Evolutionary conservation across 345 rosid species (phyloP).

Genomic region (Pseudoturritis turrita): DNA sequence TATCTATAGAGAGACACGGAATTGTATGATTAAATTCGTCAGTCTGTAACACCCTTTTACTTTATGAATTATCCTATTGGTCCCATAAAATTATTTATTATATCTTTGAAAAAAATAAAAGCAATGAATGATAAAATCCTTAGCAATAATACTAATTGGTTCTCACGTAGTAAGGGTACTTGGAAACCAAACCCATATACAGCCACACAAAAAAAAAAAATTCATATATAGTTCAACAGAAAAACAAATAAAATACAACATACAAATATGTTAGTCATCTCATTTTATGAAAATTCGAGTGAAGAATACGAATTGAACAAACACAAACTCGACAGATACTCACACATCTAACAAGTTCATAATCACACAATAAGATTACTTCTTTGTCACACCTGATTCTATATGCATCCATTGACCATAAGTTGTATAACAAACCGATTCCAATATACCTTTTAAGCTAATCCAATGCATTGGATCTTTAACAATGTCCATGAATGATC

Average conservation of each 20-base stretch:
- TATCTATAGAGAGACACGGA: slow-evolving; percentile 32
- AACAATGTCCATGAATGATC: neutral
- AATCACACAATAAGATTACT: slow-evolving; percentile 23
- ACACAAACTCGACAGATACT: slow-evolving; percentile 20
- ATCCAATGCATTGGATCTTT: slow-evolving; percentile 21
- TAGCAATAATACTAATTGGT: neutral
- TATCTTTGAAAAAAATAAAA: neutral
- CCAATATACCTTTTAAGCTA: slow-evolving; percentile 17
- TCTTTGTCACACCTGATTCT: slow-evolving; percentile 21
- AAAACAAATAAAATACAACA: slow-evolving; percentile 1
- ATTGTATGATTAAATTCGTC: slow-evolving; percentile 30
- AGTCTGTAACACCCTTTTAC: slow-evolving; percentile 24
- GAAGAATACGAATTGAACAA: slow-evolving; percentile 17
- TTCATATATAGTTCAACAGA: neutral
- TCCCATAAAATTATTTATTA: neutral
- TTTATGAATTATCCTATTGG: slow-evolving; percentile 24
- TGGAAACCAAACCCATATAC: neutral
- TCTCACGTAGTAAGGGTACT: neutral
- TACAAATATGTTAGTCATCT: slow-evolving; percentile 8
- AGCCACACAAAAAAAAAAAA: no score
- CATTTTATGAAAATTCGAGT: slow-evolving; percentile 4
- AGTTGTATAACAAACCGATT: slow-evolving; percentile 21
- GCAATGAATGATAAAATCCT: neutral
- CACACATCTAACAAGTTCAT: slow-evolving; percentile 23
- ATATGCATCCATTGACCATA: slow-evolving; percentile 21